These are phyloP conservation scores for Cochlearia excelsa DNA, from an alignment of 345 rosid species.

Conservation along the genomic window DNA sequence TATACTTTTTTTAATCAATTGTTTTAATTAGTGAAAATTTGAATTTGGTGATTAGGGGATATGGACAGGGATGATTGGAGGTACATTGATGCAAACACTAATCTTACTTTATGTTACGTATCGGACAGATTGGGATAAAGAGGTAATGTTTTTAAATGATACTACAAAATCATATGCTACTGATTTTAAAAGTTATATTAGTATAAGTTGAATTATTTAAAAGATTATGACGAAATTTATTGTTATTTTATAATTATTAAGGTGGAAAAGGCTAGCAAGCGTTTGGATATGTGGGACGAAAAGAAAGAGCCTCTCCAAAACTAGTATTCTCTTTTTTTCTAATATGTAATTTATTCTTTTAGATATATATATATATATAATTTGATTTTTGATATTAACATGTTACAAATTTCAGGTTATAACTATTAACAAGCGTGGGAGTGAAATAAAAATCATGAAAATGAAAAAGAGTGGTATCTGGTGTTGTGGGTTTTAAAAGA, in stretches of 20 bases:
- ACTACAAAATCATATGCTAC: neutral
- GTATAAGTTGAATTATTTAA: neutral
- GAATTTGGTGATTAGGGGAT: too few species aligned
- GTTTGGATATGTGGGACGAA: conserved; percentile 63
- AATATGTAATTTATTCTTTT: too few species aligned
- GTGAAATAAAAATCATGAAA: neutral
- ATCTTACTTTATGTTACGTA: conserved; percentile 49
- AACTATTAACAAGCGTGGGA: conserved; percentile 5
- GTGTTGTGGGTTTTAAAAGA: too few species aligned
- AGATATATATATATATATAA: too few species aligned
- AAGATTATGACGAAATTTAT: neutral
- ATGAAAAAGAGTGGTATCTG: too few species aligned
- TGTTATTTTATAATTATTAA: conserved; percentile 20
- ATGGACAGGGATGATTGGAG: conserved; percentile 68
- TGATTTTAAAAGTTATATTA: neutral
- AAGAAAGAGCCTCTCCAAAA: conserved; percentile 31
- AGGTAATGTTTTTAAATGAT: conserved; percentile 37
- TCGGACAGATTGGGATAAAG: conserved; percentile 56
- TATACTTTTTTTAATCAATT: neutral
- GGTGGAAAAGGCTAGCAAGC: conserved; percentile 57
- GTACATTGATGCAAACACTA: conserved; percentile 53
- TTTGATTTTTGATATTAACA: neutral
- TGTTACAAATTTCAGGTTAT: conserved; percentile 7
- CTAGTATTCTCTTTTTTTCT: too few species aligned
- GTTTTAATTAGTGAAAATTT: too few species aligned